phyloP scores from a whole-genome alignment of 106 monocot species.

The Dendrobium huoshanense region DNA sequence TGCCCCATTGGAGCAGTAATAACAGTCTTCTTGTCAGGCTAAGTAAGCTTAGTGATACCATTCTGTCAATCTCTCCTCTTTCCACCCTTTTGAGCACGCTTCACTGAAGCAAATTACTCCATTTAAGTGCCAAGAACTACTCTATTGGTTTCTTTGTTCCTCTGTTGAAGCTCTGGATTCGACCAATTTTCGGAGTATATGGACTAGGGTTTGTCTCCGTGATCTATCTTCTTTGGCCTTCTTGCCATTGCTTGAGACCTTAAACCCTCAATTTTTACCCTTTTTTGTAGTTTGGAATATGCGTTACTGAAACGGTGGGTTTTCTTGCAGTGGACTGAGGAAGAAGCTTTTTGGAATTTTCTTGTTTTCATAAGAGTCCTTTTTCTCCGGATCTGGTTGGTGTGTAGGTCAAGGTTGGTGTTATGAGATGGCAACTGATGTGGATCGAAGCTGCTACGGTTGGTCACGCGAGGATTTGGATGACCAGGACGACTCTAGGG shows the following conservation, averaged over 20 bases:
- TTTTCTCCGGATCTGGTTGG: not conserved
- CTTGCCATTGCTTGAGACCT: not conserved
- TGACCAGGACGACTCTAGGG: slow-evolving; percentile 28
- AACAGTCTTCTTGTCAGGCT: not conserved
- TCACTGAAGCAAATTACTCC: not conserved
- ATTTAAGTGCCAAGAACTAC: not conserved
- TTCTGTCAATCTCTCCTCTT: not conserved
- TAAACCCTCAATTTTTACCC: not conserved
- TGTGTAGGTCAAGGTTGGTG: not conserved
- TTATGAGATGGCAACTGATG: slow-evolving; percentile 36
- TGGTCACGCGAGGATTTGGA: slow-evolving; percentile 32
- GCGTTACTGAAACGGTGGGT: not conserved
- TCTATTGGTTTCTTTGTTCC: not conserved
- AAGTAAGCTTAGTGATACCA: too few species aligned
- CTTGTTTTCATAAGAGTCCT: not conserved
- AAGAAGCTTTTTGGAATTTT: not conserved
- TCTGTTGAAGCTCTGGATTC: not conserved
- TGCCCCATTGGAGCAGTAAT: not conserved
- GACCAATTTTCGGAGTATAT: not conserved
- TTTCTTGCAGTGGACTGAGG: not conserved
- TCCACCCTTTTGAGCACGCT: not conserved
- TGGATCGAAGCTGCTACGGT: slow-evolving; percentile 29
- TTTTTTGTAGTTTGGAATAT: not conserved
- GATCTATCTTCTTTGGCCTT: not conserved
- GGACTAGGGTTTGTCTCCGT: not conserved